phyloP scores from a whole-genome alignment of 148 eudicot species.

The Fagopyrum homotropicum region DNA sequence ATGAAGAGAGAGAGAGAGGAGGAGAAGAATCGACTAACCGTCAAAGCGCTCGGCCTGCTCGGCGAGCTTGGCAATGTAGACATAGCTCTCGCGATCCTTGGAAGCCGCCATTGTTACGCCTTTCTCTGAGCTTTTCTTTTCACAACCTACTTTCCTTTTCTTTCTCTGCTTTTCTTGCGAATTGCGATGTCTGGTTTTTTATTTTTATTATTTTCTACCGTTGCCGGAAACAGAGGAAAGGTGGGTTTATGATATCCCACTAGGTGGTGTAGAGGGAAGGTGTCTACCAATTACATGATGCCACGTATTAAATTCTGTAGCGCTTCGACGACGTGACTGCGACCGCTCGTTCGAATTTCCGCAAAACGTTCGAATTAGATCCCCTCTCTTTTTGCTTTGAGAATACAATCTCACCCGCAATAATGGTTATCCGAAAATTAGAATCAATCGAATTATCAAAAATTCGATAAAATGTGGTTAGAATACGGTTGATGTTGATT shows the following conservation, averaged over 20 bases:
- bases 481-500: no score
- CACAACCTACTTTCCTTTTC: background rate
- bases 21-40: background rate
- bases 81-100: conserved; percentile 12
- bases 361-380: background rate
- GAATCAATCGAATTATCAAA: no score
- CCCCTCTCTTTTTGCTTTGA: background rate
- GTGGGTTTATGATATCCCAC: background rate
- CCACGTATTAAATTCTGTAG: background rate
- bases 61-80: background rate
- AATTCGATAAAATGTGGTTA: no score
- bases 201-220: background rate
- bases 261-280: background rate
- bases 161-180: conserved; percentile 1
- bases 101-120: conserved; percentile 6
- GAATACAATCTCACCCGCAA: no score
- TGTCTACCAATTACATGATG: background rate
- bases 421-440: no score
- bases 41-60: conserved; percentile 12
- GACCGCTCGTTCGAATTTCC: background rate
- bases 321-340: background rate
- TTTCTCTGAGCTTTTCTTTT: background rate
- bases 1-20: background rate
- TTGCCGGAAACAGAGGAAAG: background rate
- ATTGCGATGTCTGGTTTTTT: background rate